Percentiles rank a stretch among this genome's conserved stretches.
These are phyloP conservation scores for Magnolia changhungtana DNA, from an alignment of 164 flowering plant species.

Conservation along the genomic window DNA sequence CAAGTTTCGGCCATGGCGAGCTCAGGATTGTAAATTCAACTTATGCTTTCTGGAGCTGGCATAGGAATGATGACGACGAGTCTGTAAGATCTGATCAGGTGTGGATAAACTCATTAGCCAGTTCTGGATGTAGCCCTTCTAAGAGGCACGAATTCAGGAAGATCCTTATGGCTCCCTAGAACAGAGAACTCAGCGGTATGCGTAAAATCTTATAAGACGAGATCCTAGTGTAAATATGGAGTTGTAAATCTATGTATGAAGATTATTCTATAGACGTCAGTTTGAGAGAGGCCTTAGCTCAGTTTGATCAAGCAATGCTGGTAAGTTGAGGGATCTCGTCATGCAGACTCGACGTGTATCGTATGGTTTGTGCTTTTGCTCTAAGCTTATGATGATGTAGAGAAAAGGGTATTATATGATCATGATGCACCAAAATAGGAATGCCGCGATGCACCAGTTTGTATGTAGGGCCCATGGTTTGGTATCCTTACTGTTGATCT, in stretches of 20 bases:
- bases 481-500: too few species aligned
- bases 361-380: too few species aligned
- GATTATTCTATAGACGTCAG: too few species aligned
- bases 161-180: conserved; percentile 45
- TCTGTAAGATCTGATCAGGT: conserved; percentile 68
- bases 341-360: too few species aligned
- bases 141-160: conserved; percentile 39
- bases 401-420: too few species aligned
- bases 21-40: conserved; percentile 66
- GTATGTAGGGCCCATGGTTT: too few species aligned
- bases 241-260: neutral
- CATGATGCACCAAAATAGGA: too few species aligned
- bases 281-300: too few species aligned
- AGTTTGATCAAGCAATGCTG: too few species aligned
- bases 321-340: too few species aligned
- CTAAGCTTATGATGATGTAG: too few species aligned
- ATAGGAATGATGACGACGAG: conserved; percentile 91
- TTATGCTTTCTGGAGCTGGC: conserved; percentile 94
- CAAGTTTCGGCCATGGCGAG: conserved; percentile 98
- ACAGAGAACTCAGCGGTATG: neutral
- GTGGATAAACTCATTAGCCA: conserved; percentile 70
- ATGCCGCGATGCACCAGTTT: too few species aligned
- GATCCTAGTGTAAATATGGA: neutral
- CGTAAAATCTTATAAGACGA: neutral
- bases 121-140: conserved; percentile 51